Conservation (phyloP, 768 basidiomycete species). For the Chlorophyllum brunneum region DNA sequence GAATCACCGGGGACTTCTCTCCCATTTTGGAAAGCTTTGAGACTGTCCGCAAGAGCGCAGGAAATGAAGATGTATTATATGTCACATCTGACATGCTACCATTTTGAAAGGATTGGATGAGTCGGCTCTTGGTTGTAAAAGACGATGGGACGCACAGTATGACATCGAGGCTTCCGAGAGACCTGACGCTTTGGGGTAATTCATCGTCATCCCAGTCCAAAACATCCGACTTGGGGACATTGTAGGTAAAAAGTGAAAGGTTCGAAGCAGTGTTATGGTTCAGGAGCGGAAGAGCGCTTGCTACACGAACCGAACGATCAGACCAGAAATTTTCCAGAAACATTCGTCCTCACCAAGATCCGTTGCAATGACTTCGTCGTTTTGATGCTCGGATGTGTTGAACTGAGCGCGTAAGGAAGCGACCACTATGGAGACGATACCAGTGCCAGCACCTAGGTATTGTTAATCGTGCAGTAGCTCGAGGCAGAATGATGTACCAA, state of each 20-base stretch:
- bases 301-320: background rate
- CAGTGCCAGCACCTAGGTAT: slow-evolving; percentile 73
- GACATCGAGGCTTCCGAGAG: slow-evolving; percentile 47
- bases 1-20: slow-evolving; percentile 36
- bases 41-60: slow-evolving; percentile 70
- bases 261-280: slow-evolving; percentile 62
- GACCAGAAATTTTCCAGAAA: background rate
- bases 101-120: background rate
- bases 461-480: background rate
- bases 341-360: slow-evolving; percentile 59
- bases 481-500: slow-evolving; percentile 23
- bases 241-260: slow-evolving; percentile 26
- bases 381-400: slow-evolving; percentile 12
- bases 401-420: slow-evolving; percentile 47
- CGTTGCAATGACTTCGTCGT: slow-evolving; percentile 40
- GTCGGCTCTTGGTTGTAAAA: background rate
- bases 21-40: slow-evolving; percentile 38
- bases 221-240: slow-evolving; percentile 30
- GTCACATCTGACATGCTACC: slow-evolving; percentile 90
- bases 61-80: slow-evolving; percentile 86
- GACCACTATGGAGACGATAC: slow-evolving; percentile 70
- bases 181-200: slow-evolving; percentile 42
- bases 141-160: slow-evolving; percentile 54
- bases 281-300: slow-evolving; percentile 76
- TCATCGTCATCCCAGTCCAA: slow-evolving; percentile 77